Evolutionary conservation across 1,139 yeast genomes (phyloP).

Genomic region (Candida sanyaensis): DNA sequence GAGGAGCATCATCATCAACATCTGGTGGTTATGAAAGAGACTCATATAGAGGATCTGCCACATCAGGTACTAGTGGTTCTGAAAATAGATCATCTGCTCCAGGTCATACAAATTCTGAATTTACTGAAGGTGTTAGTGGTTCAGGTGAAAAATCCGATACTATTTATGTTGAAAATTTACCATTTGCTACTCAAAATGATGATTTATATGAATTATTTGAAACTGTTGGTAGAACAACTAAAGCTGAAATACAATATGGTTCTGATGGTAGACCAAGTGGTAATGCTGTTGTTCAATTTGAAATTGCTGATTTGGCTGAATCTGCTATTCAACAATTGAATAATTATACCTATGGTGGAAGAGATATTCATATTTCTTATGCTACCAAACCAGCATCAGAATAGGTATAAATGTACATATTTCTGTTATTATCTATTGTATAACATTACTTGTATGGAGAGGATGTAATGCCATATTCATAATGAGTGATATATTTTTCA

Average conservation of each 20-base stretch:
- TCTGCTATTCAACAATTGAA: slow-evolving; percentile 73
- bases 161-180: slow-evolving; percentile 76
- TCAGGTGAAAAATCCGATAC: slow-evolving; percentile 66
- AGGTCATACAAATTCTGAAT: slow-evolving; percentile 45
- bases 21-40: slow-evolving; percentile 4
- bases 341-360: slow-evolving; percentile 83
- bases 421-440: no score
- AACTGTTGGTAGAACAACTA: slow-evolving; percentile 73
- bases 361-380: slow-evolving; percentile 65
- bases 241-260: slow-evolving; percentile 77
- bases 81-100: slow-evolving; percentile 3
- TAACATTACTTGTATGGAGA: no score
- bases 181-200: slow-evolving; percentile 83
- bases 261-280: slow-evolving; percentile 73
- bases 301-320: slow-evolving; percentile 67
- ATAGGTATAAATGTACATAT: no score
- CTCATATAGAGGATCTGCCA: slow-evolving; percentile 3
- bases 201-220: slow-evolving; percentile 87
- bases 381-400: slow-evolving; percentile 34
- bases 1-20: background rate
- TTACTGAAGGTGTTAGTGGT: slow-evolving; percentile 64
- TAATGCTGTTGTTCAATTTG: slow-evolving; percentile 80
- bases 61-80: background rate
- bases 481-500: no score
- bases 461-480: no score